Conservation (phyloP, 2,329 filamentous ascomycete genomes). For the Epichloe scottii region DNA sequence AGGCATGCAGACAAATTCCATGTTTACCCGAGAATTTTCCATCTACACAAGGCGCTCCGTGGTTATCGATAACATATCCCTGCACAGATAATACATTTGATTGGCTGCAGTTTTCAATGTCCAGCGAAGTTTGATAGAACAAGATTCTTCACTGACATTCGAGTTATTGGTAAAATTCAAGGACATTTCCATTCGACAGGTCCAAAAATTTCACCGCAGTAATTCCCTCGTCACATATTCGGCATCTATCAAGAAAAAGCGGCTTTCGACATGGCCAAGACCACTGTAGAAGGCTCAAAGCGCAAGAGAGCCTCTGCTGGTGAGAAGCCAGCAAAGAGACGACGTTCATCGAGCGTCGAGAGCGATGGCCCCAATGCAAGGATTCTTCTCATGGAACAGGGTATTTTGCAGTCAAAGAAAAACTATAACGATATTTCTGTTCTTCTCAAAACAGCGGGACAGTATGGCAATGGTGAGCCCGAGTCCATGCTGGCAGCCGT, state of each 20-base stretch:
- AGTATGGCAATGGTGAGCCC: slow-evolving; percentile 30
- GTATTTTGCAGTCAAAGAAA: slow-evolving; percentile 74
- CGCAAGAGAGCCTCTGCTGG: slow-evolving; percentile 36
- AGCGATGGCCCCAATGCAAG: slow-evolving; percentile 45
- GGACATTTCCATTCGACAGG: background rate
- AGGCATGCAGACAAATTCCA: background rate
- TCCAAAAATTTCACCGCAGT: too few relatives aligned
- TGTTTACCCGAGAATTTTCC: slow-evolving; percentile 14
- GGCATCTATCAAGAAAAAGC: background rate
- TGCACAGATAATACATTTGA: background rate
- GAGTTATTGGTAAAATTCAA: too few relatives aligned
- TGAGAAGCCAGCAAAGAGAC: slow-evolving; percentile 37
- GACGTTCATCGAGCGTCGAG: slow-evolving; percentile 33
- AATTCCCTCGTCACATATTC: background rate
- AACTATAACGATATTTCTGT: slow-evolving; percentile 84
- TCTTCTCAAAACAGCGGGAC: slow-evolving; percentile 47
- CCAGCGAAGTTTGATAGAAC: background rate
- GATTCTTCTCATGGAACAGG: slow-evolving; percentile 64
- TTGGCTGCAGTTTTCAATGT: slow-evolving; percentile 6
- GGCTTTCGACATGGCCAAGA: slow-evolving; percentile 16
- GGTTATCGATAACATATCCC: background rate
- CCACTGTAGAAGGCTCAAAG: slow-evolving; percentile 23
- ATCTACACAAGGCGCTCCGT: background rate
- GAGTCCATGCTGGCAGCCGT: slow-evolving; percentile 59
- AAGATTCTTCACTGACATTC: background rate